These are phyloP conservation scores for Ascocoryne sarcoides DNA, from an alignment of 2,329 filamentous ascomycete genomes.

Conservation along the genomic window DNA sequence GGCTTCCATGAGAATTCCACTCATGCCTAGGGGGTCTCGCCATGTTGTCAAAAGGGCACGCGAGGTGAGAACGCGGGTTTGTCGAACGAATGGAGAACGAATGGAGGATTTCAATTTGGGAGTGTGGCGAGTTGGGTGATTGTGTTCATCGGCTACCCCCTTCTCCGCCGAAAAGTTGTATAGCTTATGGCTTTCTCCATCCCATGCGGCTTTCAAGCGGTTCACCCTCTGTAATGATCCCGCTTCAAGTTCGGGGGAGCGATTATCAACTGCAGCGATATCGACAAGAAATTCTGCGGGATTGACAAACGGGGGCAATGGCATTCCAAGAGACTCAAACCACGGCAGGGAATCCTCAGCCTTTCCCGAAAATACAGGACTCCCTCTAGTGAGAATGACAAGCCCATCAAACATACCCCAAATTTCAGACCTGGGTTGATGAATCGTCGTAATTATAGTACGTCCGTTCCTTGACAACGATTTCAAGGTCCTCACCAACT, in stretches of 20 bases:
- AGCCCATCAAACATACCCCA: conserved; percentile 70
- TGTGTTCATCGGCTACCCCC: background rate
- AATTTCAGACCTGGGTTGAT: conserved; percentile 71
- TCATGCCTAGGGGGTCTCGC: conserved; percentile 69
- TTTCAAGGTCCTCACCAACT: conserved; percentile 63
- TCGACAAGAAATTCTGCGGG: conserved; percentile 72
- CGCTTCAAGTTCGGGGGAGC: conserved; percentile 56
- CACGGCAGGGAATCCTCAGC: conserved; percentile 50
- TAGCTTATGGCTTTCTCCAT: conserved; percentile 26
- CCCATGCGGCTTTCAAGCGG: conserved; percentile 54
- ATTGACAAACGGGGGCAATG: conserved; percentile 64
- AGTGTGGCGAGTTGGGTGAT: background rate
- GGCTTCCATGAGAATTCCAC: conserved; percentile 60
- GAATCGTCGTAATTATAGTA: conserved; percentile 66
- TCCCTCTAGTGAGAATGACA: conserved; percentile 58
- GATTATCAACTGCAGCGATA: conserved; percentile 63
- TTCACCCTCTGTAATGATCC: conserved; percentile 51
- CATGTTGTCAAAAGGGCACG: conserved; percentile 64
- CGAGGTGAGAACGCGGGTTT: conserved; percentile 56
- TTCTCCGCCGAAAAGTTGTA: conserved; percentile 15
- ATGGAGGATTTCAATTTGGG: conserved; percentile 5
- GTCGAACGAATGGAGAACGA: conserved; percentile 51
- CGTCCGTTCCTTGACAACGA: conserved; percentile 57
- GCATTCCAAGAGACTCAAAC: conserved; percentile 52
- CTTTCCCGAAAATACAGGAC: conserved; percentile 58